A percentile compares a stretch with the other conserved stretches of the same genome.
Evolutionary conservation across 2,329 filamentous ascomycete genomes (phyloP).

Genomic region (Penicillium sp.): DNA sequence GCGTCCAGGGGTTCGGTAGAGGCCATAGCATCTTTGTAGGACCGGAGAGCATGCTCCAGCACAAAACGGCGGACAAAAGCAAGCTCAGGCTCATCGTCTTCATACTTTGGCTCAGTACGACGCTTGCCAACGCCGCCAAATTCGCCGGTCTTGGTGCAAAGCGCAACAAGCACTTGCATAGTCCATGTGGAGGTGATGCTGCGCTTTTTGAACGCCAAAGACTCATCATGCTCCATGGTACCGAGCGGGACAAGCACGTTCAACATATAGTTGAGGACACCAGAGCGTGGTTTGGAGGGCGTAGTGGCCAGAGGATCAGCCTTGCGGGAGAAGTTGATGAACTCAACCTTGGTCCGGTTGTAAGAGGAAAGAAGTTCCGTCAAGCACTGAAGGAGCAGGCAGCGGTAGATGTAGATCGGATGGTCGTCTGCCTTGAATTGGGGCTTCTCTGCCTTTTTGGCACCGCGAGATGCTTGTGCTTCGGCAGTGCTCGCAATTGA

Average conservation of each 20-base stretch:
- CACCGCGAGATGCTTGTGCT: constrained; percentile 26
- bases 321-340: constrained; percentile 97
- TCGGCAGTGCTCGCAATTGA: constrained; percentile 32
- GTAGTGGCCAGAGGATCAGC: constrained; percentile 78
- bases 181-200: constrained; percentile 80
- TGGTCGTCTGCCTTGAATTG: constrained; percentile 89
- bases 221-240: constrained; percentile 69
- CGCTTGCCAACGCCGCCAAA: constrained; percentile 58
- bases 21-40: constrained; percentile 81
- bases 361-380: constrained; percentile 89
- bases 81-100: constrained; percentile 52
- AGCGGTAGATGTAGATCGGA: constrained; percentile 93
- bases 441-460: constrained; percentile 66
- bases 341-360: constrained; percentile 93
- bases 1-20: constrained; percentile 77
- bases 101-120: constrained; percentile 43
- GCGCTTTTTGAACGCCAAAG: constrained; percentile 77
- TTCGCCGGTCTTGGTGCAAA: constrained; percentile 86
- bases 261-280: constrained; percentile 89
- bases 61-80: constrained; percentile 93
- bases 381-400: constrained; percentile 88
- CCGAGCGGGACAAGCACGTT: constrained; percentile 69
- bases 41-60: constrained; percentile 84
- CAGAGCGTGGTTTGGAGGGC: constrained; percentile 89
- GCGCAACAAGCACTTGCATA: constrained; percentile 77